Conservation (phyloP, 805 yeast genomes). For the Starmerella roubikii region DNA sequence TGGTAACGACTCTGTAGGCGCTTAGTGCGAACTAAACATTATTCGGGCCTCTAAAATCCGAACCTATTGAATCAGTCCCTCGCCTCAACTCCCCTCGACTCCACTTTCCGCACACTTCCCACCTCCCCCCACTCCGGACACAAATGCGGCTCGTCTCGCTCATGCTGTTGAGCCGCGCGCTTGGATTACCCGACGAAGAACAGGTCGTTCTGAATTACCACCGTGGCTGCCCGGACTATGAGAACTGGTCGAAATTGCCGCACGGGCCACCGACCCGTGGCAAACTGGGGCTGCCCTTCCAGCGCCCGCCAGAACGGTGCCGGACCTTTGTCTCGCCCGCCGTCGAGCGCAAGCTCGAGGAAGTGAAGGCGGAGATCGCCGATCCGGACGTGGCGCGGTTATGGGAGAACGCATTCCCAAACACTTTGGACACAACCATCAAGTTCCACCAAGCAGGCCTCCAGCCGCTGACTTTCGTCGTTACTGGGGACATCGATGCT, state of each 20-base stretch:
- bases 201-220: too few relatives aligned
- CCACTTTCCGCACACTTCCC: too few relatives aligned
- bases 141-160: too few relatives aligned
- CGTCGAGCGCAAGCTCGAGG: conserved; percentile 47
- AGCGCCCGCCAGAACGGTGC: conserved; percentile 61
- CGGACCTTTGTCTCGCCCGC: conserved; percentile 54
- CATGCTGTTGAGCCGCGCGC: too few relatives aligned
- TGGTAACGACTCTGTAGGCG: too few relatives aligned
- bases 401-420: conserved; percentile 73
- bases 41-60: too few relatives aligned
- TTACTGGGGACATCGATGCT: conserved; percentile 87
- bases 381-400: conserved; percentile 60
- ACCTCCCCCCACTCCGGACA: too few relatives aligned
- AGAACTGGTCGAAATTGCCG: conserved; percentile 38
- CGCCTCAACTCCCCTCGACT: too few relatives aligned
- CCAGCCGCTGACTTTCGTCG: conserved; percentile 54
- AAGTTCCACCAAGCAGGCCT: conserved; percentile 41
- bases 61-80: too few relatives aligned
- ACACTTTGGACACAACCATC: conserved; percentile 77
- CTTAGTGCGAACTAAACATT: too few relatives aligned
- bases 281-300: conserved; percentile 43
- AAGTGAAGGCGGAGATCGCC: conserved; percentile 36
- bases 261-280: conserved; percentile 54
- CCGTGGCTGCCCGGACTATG: conserved; percentile 45
- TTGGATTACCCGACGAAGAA: too few relatives aligned